phyloP scores from a whole-genome alignment of 2,329 filamentous ascomycete genomes.

The Aspergillus flavus region DNA sequence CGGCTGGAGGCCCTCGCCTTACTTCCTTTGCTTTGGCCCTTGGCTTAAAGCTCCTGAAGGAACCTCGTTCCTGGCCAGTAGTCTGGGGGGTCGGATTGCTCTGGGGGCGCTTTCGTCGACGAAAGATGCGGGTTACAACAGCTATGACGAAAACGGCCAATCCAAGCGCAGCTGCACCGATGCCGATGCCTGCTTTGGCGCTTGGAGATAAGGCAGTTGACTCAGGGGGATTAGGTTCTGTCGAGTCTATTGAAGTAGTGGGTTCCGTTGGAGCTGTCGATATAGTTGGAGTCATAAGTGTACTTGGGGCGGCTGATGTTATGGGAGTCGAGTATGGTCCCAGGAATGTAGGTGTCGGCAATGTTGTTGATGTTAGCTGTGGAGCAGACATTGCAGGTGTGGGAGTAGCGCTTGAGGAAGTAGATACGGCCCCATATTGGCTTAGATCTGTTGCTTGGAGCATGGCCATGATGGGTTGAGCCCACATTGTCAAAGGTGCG shows the following conservation, averaged over 20 bases:
- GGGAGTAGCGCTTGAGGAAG: background rate
- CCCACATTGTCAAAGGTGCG: constrained; percentile 32
- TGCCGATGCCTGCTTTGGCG: background rate
- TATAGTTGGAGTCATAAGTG: too few relatives aligned
- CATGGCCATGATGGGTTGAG: constrained; percentile 21
- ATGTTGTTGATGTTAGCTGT: background rate
- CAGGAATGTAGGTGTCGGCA: background rate
- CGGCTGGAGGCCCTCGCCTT: too few relatives aligned
- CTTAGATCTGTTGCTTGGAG: background rate
- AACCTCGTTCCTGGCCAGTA: too few relatives aligned
- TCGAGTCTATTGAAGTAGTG: background rate
- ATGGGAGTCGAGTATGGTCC: background rate
- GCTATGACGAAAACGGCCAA: background rate
- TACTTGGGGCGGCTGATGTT: background rate
- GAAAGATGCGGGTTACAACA: background rate
- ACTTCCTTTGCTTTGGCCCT: background rate
- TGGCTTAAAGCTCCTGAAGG: background rate
- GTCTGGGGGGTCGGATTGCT: background rate
- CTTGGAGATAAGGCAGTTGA: background rate
- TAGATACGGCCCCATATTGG: background rate
- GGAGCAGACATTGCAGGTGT: background rate
- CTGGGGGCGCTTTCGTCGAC: background rate
- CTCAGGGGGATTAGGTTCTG: background rate
- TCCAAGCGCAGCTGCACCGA: background rate
- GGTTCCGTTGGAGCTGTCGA: too few relatives aligned